Conservation (phyloP, 495 filamentous ascomycete species). For the Hypoxylon trugodes region DNA sequence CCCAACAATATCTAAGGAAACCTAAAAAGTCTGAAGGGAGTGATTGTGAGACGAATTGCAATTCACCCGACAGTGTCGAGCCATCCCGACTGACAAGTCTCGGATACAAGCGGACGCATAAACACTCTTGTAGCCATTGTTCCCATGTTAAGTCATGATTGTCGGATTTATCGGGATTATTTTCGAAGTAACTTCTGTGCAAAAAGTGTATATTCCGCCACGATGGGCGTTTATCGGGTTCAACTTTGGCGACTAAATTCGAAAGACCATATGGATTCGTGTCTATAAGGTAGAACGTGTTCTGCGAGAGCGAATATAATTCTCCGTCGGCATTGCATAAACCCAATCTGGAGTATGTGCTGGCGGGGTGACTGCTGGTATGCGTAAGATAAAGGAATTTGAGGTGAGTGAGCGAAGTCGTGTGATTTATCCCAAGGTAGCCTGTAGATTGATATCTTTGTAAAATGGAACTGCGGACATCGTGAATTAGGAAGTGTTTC, state of each 20-base stretch:
- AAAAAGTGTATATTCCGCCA: conserved; percentile 24
- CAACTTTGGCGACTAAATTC: conserved; percentile 29
- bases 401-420: conserved; percentile 38
- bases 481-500: not conserved
- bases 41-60: conserved; percentile 36
- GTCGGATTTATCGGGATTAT: not conserved
- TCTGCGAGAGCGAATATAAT: not conserved
- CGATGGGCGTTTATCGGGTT: not conserved
- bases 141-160: conserved; percentile 13
- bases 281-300: not conserved
- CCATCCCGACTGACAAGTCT: not conserved
- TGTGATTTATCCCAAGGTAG: not conserved
- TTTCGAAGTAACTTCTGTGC: conserved; percentile 27
- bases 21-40: conserved; percentile 42
- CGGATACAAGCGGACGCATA: conserved; percentile 13
- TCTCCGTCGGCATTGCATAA: conserved; percentile 12
- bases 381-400: conserved; percentile 46
- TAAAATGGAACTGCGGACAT: conserved; percentile 15
- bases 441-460: not conserved
- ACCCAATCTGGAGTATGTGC: conserved; percentile 8
- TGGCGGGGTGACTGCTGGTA: not conserved
- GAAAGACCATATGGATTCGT: conserved; percentile 33
- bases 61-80: conserved; percentile 35
- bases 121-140: conserved; percentile 16
- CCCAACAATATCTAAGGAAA: conserved; percentile 37